A percentile compares a stretch with the other conserved stretches of the same genome.
phyloP scores from a whole-genome alignment of 2,329 filamentous ascomycete species.

The Aspergillus caelatus region DNA sequence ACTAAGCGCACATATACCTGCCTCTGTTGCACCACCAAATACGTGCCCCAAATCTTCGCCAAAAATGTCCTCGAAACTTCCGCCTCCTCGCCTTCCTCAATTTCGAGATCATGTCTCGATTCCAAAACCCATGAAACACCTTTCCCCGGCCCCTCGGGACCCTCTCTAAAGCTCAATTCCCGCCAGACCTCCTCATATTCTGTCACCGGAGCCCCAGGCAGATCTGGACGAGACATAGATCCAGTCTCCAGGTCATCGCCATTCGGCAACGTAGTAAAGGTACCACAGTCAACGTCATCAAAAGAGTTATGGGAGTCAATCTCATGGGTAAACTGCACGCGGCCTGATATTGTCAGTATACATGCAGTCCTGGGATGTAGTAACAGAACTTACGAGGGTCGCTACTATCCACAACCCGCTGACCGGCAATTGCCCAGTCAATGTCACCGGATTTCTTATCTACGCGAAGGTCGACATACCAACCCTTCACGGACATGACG shows the following conservation, averaged over 20 bases:
- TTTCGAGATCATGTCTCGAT: constrained; percentile 17
- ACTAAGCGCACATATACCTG: constrained; percentile 21
- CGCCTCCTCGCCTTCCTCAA: constrained; percentile 19
- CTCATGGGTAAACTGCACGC: constrained; percentile 42
- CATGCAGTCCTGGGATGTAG: background rate
- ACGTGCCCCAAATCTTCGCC: constrained; percentile 34
- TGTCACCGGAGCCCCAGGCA: constrained; percentile 32
- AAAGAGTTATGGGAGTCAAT: constrained; percentile 43
- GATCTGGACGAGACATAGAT: constrained; percentile 41
- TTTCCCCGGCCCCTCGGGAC: constrained; percentile 28
- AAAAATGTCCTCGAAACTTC: constrained; percentile 32
- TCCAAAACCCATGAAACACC: constrained; percentile 37
- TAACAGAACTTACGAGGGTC: constrained; percentile 35
- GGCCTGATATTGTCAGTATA: constrained; percentile 22
- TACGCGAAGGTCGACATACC: constrained; percentile 49
- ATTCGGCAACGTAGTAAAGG: constrained; percentile 41
- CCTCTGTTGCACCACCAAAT: constrained; percentile 31
- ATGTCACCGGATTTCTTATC: constrained; percentile 37
- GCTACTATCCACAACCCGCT: constrained; percentile 39
- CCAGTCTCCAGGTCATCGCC: constrained; percentile 46
- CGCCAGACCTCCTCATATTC: constrained; percentile 70
- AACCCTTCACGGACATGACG: constrained; percentile 46
- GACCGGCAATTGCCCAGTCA: constrained; percentile 50
- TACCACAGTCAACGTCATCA: constrained; percentile 38
- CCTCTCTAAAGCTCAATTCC: constrained; percentile 43